phyloP scores from a whole-genome alignment of 2,329 filamentous ascomycete species.

The Aspergillus floridensis region DNA sequence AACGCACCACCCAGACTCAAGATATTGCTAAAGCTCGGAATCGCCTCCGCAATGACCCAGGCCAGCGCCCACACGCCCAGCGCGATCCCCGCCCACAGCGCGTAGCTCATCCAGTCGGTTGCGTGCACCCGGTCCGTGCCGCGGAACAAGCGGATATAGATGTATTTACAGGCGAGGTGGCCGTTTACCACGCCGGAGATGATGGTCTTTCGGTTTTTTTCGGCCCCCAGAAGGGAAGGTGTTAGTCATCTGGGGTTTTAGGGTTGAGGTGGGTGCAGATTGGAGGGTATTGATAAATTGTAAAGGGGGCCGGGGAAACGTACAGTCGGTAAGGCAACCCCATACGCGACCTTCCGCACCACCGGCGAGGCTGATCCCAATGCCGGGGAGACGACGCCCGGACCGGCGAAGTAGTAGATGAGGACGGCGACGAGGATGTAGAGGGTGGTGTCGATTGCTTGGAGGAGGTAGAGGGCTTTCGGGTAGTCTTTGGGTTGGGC shows the following conservation, averaged over 20 bases:
- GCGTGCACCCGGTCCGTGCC: slow-evolving; percentile 55
- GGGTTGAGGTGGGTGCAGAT: not conserved
- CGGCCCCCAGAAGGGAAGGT: no score
- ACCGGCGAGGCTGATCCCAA: slow-evolving; percentile 58
- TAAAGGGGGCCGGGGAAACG: not conserved
- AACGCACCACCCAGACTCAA: slow-evolving; percentile 58
- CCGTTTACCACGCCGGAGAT: slow-evolving; percentile 69
- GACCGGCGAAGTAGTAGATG: slow-evolving; percentile 66
- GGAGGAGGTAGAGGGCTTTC: slow-evolving; percentile 61
- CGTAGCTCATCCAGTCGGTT: slow-evolving; percentile 49
- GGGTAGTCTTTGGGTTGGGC: slow-evolving; percentile 58
- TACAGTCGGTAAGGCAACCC: slow-evolving; percentile 62
- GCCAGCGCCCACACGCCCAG: slow-evolving; percentile 58
- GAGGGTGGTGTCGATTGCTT: slow-evolving; percentile 59
- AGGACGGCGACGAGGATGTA: slow-evolving; percentile 65
- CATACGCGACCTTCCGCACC: slow-evolving; percentile 64
- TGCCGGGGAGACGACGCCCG: slow-evolving; percentile 61
- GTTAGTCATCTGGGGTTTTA: no score
- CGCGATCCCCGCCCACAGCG: slow-evolving; percentile 59
- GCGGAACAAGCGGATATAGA: slow-evolving; percentile 63
- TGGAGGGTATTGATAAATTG: no score
- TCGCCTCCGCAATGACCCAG: slow-evolving; percentile 66
- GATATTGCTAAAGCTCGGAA: slow-evolving; percentile 66
- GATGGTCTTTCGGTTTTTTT: slow-evolving; percentile 48
- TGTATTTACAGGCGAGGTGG: slow-evolving; percentile 63